Base-by-base conservation (phyloP, 345 rosid genomes). In the Passiflora organensis region DNA sequence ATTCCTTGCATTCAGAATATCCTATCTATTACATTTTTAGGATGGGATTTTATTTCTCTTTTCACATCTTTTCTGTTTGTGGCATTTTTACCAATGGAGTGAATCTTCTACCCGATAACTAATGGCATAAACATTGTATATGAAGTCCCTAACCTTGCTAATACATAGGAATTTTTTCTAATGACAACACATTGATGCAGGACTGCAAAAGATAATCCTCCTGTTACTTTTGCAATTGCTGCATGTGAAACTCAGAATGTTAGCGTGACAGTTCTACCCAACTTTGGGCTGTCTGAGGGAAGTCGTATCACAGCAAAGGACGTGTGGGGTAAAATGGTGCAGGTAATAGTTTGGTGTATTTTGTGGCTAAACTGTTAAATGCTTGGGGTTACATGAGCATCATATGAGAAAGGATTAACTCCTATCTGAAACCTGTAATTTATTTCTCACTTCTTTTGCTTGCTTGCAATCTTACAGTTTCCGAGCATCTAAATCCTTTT, bases 241-340 rank as follows among this genome's bases (percentile, higher is more conserved):
- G 90, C 98, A 50, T 84, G 83, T 81, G 96, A 91, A 77, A 88
- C 98, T 51, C 96, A 91, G 77, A 91, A 88, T 49, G 98, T 91
- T 41, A 88, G 64, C 61, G 96, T 88, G 51, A 84, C 96, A 47
- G 91, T 88, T 66, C 66, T 84, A 17, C 98, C 98, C 14, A 79
- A 76, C 76, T 91, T 91, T 82, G 98, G 96, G 46, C 78, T 91
- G 58, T 79, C 98, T 58, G 95, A 81, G 64, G 93, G 63, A 67
- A 84, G 84, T 63, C 36, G 41, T 62, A 22, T 74, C 28, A 88
- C 98, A 32, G 93, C 98, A 43, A 91, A 82, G 72, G 81, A 77
- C 45, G 73, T 86, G 84, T 91, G 98, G 98, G 77, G 65, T 22
- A 82, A 56, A 48, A 88, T 91, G 95, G 79, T 66, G 54, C 77